These are phyloP conservation scores for Hansenula lynferdii DNA, from an alignment of 1,139 yeast genomes.

Conservation along the genomic window DNA sequence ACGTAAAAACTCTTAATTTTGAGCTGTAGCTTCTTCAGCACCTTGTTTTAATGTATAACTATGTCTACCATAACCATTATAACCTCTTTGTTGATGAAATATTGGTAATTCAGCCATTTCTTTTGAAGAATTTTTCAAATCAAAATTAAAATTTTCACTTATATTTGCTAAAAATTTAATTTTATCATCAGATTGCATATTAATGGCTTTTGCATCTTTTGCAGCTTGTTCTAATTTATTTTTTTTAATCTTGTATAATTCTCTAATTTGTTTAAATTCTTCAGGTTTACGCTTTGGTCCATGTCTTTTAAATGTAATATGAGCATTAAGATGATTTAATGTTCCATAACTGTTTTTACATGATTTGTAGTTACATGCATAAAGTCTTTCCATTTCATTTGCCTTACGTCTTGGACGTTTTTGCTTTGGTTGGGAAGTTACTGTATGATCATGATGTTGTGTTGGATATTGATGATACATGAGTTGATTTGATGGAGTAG, in stretches of 20 bases:
- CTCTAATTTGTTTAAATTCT: conserved; percentile 52
- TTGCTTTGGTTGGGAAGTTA: conserved; percentile 24
- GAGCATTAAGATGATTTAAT: conserved; percentile 72
- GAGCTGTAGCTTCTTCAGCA: neutral
- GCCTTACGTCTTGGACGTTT: conserved; percentile 58
- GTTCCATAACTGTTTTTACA: conserved; percentile 76
- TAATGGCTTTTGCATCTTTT: conserved; percentile 9
- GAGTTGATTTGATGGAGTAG: too few relatives aligned
- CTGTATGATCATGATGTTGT: neutral
- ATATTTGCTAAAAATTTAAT: conserved; percentile 12
- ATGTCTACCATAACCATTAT: conserved; percentile 22
- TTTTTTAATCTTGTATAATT: conserved; percentile 21
- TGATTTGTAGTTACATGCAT: conserved; percentile 46
- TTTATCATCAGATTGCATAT: too few relatives aligned
- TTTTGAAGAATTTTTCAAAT: too few relatives aligned
- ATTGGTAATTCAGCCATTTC: conserved; percentile 12
- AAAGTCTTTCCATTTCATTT: conserved; percentile 57
- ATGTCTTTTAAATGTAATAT: conserved; percentile 66
- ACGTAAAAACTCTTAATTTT: neutral
- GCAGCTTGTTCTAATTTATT: conserved; percentile 3
- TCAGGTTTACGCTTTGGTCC: conserved; percentile 66
- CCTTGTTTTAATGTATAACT: conserved; percentile 17
- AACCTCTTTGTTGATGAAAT: conserved; percentile 22
- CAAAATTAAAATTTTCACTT: conserved; percentile 10
- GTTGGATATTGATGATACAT: neutral